Evolutionary conservation across 202 grass and related monocot genomes (phyloP), one percentile per base, ranked within the genome.

Genomic region (Elaeis oleifera): DNA sequence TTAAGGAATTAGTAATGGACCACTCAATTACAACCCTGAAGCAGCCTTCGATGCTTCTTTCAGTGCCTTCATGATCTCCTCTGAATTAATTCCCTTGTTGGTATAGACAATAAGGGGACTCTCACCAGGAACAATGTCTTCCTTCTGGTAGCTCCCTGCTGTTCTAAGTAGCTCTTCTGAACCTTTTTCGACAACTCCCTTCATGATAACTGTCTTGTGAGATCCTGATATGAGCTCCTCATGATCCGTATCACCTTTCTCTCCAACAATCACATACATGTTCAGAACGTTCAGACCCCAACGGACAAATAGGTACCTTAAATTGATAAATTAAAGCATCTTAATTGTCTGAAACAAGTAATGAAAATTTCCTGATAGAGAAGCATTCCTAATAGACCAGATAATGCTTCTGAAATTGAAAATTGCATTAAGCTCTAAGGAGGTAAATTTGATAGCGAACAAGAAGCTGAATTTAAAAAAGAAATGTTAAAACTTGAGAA

Each of bases 121-220:
- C 15, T 71, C 68, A n/a, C 13, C 56, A 5, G 68, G 68, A 59
- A 71, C 54, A 22, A 50, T 60, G 39, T 71, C 68, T 71, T 71
- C 56, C 68, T 51, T 71, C 29, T 71, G 36, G 68, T 71, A 71
- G 68, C 68, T 71, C 8, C 56, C 68, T 26, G 56, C 36, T 28
- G 36, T 59, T 50, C 68, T 71, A 0, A 59, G 68, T 15, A 71
- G 19, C 21, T 71, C 55, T 17, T 71, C 55, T 18, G 68, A 71
- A 49, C 68, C 56, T 60, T 59, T 71, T 31, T 51, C 68, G 2
- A 71, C 68, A 6, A 28, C 23, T 6, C 36, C 39, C 26, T 71
- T 71, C 44, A 71, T 48, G 36, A 71, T 51, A 17, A 71, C 20
- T 57, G 55, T 51, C 52, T 60, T 71, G 20, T 71, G 55, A 17